Base-by-base conservation (phyloP, 768 basidiomycete species). In the Tulasnella sp. region DNA sequence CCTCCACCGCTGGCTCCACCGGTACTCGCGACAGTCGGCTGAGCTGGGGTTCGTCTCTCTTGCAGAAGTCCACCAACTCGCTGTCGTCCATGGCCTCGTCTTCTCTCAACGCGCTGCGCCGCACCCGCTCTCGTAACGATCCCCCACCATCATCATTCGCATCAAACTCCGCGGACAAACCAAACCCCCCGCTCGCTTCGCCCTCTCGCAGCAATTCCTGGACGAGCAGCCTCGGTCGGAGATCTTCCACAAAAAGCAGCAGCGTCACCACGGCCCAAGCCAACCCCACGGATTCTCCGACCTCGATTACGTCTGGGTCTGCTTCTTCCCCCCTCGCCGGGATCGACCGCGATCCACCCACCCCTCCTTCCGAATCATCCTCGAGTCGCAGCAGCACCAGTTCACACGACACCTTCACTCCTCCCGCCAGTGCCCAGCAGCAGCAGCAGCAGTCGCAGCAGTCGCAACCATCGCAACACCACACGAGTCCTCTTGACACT, bases 341-440 rank as follows among this genome's bases (percentile, higher is more conserved):
- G 18, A 28, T 54, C 54, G 54, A 69, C 64, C 31, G 64, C 28
- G 64, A 69, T 31, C 74, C 74, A 42, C 74, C 74, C 40, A 75
- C 74, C 37, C 74, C 74, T n/a, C 74, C 74, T 48, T 75, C 74
- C 40, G 74, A 75, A 75, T 75, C 74, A 14, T 28, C 74, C 24
- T 42, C 74, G 2, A 37, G 64, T 69, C 64, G 64, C 74, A 60
- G 54, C 48, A 64, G n/a, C 37, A 31, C 20, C 77, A 64, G 60
- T n/a, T 60, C 77, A 14, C 54, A 58, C 64, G 58, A 78, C 40
- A 78, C 50, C 37, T 60, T 78, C 50, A 78, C 77, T 58, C 77
- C 50, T 37, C 64, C 64, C 14, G 64, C 64, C 64, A 69, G 64
- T 37, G 34, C 31, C 64, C 34, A n/a, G 24, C 58, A 58, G 54